These are phyloP conservation scores for Fusarium tjaetaba DNA, from an alignment of 2,329 filamentous ascomycete genomes.

Conservation along the genomic window DNA sequence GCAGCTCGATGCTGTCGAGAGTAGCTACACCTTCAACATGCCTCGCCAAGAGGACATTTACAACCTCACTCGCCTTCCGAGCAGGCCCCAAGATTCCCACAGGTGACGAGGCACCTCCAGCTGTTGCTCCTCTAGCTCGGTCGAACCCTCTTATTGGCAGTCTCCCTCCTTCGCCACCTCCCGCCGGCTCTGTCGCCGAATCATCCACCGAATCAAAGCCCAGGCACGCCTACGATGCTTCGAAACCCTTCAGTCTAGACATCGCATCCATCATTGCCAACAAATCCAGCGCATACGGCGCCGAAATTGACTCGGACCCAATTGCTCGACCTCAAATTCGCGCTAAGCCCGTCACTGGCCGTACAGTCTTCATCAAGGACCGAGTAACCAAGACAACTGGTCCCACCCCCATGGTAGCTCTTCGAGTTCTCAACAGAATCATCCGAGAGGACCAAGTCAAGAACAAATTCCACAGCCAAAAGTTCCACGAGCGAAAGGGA, in stretches of 20 bases:
- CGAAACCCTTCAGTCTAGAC: slow-evolving; percentile 45
- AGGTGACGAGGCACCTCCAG: slow-evolving; percentile 2
- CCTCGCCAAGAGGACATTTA: slow-evolving; percentile 44
- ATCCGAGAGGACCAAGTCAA: slow-evolving; percentile 65
- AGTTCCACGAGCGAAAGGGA: slow-evolving; percentile 79
- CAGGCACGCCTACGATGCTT: slow-evolving; percentile 42
- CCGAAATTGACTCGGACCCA: slow-evolving; percentile 32
- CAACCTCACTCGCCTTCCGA: slow-evolving; percentile 46
- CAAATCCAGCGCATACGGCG: slow-evolving; percentile 41
- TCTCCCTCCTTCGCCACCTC: slow-evolving; percentile 19
- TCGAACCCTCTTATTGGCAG: not conserved
- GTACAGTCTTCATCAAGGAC: slow-evolving; percentile 52
- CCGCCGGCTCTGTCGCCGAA: not conserved
- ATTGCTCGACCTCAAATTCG: slow-evolving; percentile 44
- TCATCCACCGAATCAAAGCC: not conserved
- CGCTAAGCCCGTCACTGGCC: slow-evolving; percentile 49
- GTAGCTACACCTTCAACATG: slow-evolving; percentile 36
- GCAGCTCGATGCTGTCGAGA: slow-evolving; percentile 47
- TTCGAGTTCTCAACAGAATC: slow-evolving; percentile 54
- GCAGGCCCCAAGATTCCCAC: slow-evolving; percentile 24
- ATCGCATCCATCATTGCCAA: slow-evolving; percentile 50
- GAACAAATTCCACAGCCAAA: slow-evolving; percentile 66
- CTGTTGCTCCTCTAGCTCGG: slow-evolving; percentile 11
- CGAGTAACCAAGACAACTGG: slow-evolving; percentile 43
- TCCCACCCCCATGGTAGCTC: slow-evolving; percentile 55